These are phyloP conservation scores for Crinitomyces ghanaensis DNA, from an alignment of 805 yeast genomes.

Conservation along the genomic window DNA sequence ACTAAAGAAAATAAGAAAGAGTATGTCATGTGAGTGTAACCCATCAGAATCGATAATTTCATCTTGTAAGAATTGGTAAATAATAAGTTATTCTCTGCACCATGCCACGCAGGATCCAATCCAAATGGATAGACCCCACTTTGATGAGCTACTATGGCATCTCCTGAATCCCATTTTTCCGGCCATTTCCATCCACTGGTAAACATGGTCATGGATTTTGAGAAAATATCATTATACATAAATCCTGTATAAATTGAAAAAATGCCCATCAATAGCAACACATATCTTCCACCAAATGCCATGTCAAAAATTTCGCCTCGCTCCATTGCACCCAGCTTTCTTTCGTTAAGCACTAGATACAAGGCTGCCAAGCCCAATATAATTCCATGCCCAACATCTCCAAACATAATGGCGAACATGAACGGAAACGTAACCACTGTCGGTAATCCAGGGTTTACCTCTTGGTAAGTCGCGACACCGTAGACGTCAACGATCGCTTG, in stretches of 20 bases:
- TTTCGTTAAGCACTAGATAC: conserved; percentile 61
- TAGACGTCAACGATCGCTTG: conserved; percentile 92
- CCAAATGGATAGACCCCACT: conserved; percentile 74
- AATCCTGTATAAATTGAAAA: conserved; percentile 94
- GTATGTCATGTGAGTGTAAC: conserved; percentile 89
- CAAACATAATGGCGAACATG: conserved; percentile 98
- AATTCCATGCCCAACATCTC: conserved; percentile 94
- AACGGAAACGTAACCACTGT: conserved; percentile 94
- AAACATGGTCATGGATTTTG: conserved; percentile 81
- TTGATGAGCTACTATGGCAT: conserved; percentile 50
- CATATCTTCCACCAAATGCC: conserved; percentile 92
- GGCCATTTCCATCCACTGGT: conserved; percentile 93
- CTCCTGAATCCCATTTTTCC: conserved; percentile 49
- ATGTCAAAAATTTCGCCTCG: conserved; percentile 91
- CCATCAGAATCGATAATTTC: conserved; percentile 93
- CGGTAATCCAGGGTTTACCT: conserved; percentile 91
- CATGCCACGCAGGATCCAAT: conserved; percentile 94
- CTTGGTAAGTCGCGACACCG: conserved; percentile 87
- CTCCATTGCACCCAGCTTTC: conserved; percentile 42
- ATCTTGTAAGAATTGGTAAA: conserved; percentile 94
- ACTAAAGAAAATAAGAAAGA: conserved; percentile 73
- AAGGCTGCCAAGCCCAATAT: conserved; percentile 65
- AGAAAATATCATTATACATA: conserved; percentile 86
- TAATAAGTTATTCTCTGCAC: conserved; percentile 79
- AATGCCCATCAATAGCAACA: conserved; percentile 83